phyloP scores from a whole-genome alignment of 2,329 filamentous ascomycete species.

The Pseudopyricularia cyperi region DNA sequence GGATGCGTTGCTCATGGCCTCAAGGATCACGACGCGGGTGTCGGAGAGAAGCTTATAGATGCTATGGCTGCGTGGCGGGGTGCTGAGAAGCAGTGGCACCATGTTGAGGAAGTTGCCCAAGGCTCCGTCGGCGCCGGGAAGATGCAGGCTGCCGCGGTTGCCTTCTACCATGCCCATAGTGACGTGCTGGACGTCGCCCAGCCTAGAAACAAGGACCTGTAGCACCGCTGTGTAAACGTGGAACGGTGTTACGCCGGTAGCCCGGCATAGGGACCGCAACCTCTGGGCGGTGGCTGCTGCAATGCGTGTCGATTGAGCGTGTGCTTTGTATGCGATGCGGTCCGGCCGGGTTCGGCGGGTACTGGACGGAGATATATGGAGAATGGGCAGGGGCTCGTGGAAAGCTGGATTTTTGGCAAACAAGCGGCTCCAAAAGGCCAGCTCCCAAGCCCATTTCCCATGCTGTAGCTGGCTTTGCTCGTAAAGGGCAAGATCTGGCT shows the following conservation, averaged over 20 bases:
- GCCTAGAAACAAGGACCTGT: neutral
- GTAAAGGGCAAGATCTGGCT: neutral
- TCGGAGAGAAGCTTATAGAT: neutral
- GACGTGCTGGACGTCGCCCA: neutral
- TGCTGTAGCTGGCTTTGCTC: neutral
- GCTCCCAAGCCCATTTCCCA: neutral
- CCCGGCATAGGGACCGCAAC: neutral
- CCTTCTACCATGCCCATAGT: neutral
- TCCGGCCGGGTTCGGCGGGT: neutral
- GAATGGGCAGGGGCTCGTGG: neutral
- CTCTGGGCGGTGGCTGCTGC: neutral
- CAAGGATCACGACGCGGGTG: neutral
- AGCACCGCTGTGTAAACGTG: neutral
- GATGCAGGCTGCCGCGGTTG: constrained; percentile 26
- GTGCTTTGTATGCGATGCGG: neutral
- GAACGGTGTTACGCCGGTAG: neutral
- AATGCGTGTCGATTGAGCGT: neutral
- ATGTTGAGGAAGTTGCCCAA: constrained; percentile 50
- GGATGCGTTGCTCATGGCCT: neutral
- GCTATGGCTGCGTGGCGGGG: neutral
- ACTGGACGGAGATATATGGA: neutral
- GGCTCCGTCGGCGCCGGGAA: constrained; percentile 48
- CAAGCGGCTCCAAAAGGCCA: neutral
- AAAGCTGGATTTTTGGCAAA: neutral
- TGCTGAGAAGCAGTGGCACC: neutral